phyloP scores from a whole-genome alignment of 495 filamentous ascomycete species.

The Xylaria scruposa region DNA sequence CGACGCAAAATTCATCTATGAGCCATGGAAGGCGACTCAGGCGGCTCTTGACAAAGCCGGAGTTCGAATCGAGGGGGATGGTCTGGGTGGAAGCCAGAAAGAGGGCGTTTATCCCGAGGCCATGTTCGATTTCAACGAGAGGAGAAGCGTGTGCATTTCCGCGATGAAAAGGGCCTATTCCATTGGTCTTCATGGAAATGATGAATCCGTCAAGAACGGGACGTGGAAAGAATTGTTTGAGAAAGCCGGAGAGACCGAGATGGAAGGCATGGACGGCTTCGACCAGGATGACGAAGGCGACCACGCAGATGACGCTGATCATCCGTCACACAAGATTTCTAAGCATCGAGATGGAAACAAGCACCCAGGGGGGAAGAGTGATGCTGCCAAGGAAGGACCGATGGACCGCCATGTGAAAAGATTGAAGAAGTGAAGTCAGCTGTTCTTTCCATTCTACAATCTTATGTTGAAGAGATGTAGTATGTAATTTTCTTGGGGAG shows the following conservation, averaged over 20 bases:
- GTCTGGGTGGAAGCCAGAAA: slow-evolving; percentile 2
- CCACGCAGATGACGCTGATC: slow-evolving; percentile 39
- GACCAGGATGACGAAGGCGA: slow-evolving; percentile 36
- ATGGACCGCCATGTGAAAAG: slow-evolving; percentile 53
- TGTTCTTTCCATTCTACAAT: not conserved
- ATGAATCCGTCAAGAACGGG: slow-evolving; percentile 63
- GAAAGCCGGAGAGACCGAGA: slow-evolving; percentile 57
- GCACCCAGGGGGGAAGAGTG: slow-evolving; percentile 34
- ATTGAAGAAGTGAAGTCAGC: slow-evolving; percentile 31
- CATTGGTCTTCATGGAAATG: slow-evolving; percentile 65
- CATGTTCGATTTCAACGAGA: slow-evolving; percentile 73
- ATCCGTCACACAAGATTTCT: not conserved
- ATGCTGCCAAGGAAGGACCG: slow-evolving; percentile 44
- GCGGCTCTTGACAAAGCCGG: slow-evolving; percentile 65
- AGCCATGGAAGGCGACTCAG: slow-evolving; percentile 73
- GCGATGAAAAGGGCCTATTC: slow-evolving; percentile 71
- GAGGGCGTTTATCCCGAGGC: slow-evolving; percentile 66
- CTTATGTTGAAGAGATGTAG: no score
- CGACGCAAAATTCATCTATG: slow-evolving; percentile 72
- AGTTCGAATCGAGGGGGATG: slow-evolving; percentile 58
- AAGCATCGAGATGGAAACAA: slow-evolving; percentile 36
- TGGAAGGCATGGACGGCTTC: slow-evolving; percentile 40
- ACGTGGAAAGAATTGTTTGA: slow-evolving; percentile 65
- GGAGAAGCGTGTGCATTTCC: slow-evolving; percentile 63
- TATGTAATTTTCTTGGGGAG: not conserved